Conservation (phyloP, 495 filamentous ascomycete species). For the Pseudomonodictys pantanalensis region DNA sequence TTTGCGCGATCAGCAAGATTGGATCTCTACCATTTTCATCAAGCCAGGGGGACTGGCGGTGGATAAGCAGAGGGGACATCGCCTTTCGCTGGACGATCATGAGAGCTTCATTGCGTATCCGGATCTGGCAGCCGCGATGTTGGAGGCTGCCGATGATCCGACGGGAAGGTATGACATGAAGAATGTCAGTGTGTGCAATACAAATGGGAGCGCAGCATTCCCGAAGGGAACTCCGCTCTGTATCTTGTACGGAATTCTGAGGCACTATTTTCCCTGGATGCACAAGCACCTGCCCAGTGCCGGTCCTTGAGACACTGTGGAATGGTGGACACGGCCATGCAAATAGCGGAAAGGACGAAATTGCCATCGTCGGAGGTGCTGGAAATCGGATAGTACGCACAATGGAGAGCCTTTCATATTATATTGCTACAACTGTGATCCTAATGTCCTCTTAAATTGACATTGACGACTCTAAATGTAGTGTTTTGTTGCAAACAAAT, state of each 20-base stretch:
- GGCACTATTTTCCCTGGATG: slow-evolving; percentile 16
- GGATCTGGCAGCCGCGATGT: slow-evolving; percentile 20
- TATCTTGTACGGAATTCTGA: slow-evolving; percentile 14
- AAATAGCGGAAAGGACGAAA: too few species aligned
- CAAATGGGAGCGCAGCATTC: slow-evolving; percentile 21
- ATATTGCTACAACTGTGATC: too few species aligned
- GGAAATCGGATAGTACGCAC: too few species aligned
- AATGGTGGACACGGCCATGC: not conserved
- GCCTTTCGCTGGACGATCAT: slow-evolving; percentile 10
- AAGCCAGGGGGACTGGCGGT: slow-evolving; percentile 21
- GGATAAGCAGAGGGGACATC: slow-evolving; percentile 12
- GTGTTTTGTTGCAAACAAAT: too few species aligned
- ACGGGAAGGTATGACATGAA: slow-evolving; percentile 11
- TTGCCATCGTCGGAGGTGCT: too few species aligned
- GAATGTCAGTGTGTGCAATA: slow-evolving; percentile 15
- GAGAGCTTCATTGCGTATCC: slow-evolving; percentile 13
- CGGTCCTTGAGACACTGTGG: not conserved
- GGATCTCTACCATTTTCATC: slow-evolving; percentile 16
- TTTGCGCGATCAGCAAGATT: slow-evolving; percentile 11
- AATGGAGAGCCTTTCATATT: too few species aligned
- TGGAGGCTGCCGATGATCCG: slow-evolving; percentile 20
- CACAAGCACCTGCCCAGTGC: slow-evolving; percentile 15
- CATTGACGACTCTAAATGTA: too few species aligned
- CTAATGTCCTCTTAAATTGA: too few species aligned
- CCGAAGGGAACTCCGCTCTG: slow-evolving; percentile 22